Evolutionary conservation across 1,284 basidiomycete species (phyloP).

Genomic region (Leccinum huronense): DNA sequence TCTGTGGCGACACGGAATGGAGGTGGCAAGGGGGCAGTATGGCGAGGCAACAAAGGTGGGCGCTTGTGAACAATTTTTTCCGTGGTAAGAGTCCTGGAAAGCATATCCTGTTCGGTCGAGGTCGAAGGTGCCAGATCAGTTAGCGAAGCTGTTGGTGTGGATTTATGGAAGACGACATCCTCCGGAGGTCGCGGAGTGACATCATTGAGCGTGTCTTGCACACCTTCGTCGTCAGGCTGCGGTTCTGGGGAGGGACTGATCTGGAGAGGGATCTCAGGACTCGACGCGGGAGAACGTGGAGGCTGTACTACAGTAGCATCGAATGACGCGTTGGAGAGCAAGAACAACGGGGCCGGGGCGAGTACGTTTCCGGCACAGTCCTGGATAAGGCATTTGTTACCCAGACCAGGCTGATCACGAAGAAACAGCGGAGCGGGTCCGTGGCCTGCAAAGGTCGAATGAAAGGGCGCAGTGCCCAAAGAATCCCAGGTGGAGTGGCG

Average conservation of each 20-base stretch:
- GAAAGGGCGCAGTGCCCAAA: conserved; percentile 9
- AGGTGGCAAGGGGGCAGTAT: conserved; percentile 20
- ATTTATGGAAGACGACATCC: conserved; percentile 8
- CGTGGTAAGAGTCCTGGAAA: not conserved
- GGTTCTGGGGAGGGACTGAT: conserved; percentile 2
- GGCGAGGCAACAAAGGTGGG: conserved; percentile 10
- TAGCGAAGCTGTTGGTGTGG: conserved; percentile 7
- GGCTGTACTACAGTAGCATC: conserved; percentile 11
- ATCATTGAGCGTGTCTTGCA: conserved; percentile 13
- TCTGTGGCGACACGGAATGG: conserved; percentile 30
- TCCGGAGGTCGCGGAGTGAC: conserved; percentile 20
- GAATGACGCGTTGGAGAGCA: conserved; percentile 11
- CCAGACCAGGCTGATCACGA: conserved; percentile 9
- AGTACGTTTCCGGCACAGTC: conserved; percentile 10
- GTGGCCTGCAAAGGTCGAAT: conserved; percentile 18
- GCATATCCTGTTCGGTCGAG: conserved; percentile 3
- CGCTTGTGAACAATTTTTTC: conserved; percentile 7
- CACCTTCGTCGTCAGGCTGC: conserved; percentile 7
- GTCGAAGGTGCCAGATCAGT: conserved; percentile 5
- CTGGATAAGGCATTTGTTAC: not conserved
- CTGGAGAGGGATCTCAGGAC: conserved; percentile 10
- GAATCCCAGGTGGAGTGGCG: conserved; percentile 30
- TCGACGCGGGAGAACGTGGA: conserved; percentile 7
- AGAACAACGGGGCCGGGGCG: conserved; percentile 20
- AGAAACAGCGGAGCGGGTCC: conserved; percentile 13